A percentile compares a stretch with the other conserved stretches of the same genome.
These are phyloP conservation scores for Malassezia equina DNA, from an alignment of 1,284 basidiomycete species.

Conservation along the genomic window DNA sequence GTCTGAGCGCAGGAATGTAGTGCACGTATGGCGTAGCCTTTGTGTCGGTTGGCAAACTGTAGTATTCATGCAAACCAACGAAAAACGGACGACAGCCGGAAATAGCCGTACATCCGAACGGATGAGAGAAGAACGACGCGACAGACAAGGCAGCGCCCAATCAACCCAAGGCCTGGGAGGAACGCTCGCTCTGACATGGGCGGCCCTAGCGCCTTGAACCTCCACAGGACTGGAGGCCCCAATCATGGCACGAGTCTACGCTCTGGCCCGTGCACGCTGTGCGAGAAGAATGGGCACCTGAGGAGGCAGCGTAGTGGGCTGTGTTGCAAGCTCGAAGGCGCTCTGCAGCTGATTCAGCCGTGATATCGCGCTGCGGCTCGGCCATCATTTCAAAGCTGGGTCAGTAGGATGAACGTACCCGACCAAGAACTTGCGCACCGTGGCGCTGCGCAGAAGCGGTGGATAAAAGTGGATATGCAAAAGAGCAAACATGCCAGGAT, in stretches of 20 bases:
- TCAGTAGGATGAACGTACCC: constrained; percentile 55
- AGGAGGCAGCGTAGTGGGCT: constrained; percentile 23
- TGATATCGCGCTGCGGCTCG: constrained; percentile 80
- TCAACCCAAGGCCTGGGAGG: not conserved
- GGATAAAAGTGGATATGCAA: constrained; percentile 83
- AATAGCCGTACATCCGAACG: not conserved
- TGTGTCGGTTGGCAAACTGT: not conserved
- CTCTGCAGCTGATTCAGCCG: constrained; percentile 74
- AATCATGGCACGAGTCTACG: too few relatives aligned
- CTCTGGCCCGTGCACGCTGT: too few relatives aligned
- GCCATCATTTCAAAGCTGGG: constrained; percentile 78
- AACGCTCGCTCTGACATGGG: not conserved
- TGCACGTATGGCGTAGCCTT: not conserved
- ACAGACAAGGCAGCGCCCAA: not conserved
- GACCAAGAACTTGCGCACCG: constrained; percentile 78
- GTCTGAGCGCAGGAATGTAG: not conserved
- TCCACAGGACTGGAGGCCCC: not conserved
- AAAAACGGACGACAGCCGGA: too few relatives aligned
- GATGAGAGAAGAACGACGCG: not conserved
- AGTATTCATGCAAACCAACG: too few relatives aligned
- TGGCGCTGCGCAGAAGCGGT: constrained; percentile 70
- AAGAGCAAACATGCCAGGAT: constrained; percentile 55
- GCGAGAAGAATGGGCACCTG: too few relatives aligned
- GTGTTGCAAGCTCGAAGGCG: constrained; percentile 53
- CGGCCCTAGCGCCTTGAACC: not conserved